These are phyloP conservation scores for Boeremia lycopersici DNA, from an alignment of 2,329 filamentous ascomycete species.

Conservation along the genomic window DNA sequence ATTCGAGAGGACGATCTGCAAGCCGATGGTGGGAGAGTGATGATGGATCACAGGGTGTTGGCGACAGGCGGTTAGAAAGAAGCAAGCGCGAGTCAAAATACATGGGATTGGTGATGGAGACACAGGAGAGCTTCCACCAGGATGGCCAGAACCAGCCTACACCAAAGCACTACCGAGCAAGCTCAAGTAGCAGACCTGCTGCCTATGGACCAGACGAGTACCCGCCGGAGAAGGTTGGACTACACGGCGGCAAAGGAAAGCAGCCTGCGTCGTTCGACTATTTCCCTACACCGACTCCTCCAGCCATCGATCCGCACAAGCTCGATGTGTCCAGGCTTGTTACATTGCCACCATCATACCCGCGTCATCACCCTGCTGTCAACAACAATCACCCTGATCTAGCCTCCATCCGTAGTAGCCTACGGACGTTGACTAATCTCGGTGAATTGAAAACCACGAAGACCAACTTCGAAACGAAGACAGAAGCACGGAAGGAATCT, in stretches of 20 bases:
- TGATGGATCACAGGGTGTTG: slow-evolving; percentile 74
- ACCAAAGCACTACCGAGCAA: slow-evolving; percentile 36
- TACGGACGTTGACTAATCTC: slow-evolving; percentile 76
- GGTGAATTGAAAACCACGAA: slow-evolving; percentile 73
- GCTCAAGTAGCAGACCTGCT: slow-evolving; percentile 38
- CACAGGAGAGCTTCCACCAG: slow-evolving; percentile 74
- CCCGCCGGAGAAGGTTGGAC: slow-evolving; percentile 68
- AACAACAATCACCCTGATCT: slow-evolving; percentile 95
- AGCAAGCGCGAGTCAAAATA: slow-evolving; percentile 94
- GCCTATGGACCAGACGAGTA: slow-evolving; percentile 63
- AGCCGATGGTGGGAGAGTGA: slow-evolving; percentile 94
- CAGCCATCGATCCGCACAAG: slow-evolving; percentile 59
- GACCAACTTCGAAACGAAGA: slow-evolving; percentile 55
- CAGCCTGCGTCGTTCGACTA: slow-evolving; percentile 48
- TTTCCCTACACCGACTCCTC: slow-evolving; percentile 46
- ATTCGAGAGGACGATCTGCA: slow-evolving; percentile 83
- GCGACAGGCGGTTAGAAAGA: slow-evolving; percentile 68
- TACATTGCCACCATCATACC: slow-evolving; percentile 91
- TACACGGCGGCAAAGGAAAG: slow-evolving; percentile 55
- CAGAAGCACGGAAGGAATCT: slow-evolving; percentile 62
- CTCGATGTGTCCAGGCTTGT: slow-evolving; percentile 91
- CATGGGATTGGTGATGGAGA: slow-evolving; percentile 86
- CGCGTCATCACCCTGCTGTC: slow-evolving; percentile 90
- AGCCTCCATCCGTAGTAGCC: slow-evolving; percentile 73
- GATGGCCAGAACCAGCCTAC: slow-evolving; percentile 51